Evolutionary conservation across 2,329 filamentous ascomycete genomes (phyloP).

Genomic region (Sporothrix pallida): DNA sequence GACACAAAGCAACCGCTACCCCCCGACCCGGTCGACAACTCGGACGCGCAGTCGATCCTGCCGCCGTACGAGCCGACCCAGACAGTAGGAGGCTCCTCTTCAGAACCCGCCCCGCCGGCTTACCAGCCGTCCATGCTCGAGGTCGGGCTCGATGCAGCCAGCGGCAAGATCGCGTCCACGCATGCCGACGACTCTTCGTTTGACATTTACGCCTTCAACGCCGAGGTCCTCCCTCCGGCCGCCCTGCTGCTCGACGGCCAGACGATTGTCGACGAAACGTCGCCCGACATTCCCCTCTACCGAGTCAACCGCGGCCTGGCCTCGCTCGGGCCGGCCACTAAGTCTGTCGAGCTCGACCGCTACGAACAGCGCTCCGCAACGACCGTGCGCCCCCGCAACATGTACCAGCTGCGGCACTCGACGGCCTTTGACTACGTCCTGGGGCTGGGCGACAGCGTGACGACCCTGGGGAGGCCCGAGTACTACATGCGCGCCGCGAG

Average conservation of each 20-base stretch:
- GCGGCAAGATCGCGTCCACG: not conserved
- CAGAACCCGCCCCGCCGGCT: not conserved
- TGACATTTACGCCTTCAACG: not conserved
- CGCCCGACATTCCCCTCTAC: not conserved
- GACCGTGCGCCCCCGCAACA: not conserved
- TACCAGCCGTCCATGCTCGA: constrained; percentile 20
- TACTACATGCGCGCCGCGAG: not conserved
- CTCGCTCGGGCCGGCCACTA: constrained; percentile 3
- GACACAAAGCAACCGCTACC: not conserved
- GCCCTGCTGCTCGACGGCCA: constrained; percentile 6
- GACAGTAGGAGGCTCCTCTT: not conserved
- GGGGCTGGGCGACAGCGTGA: not conserved
- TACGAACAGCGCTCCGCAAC: not conserved
- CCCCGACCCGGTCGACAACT: not conserved
- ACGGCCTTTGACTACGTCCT: not conserved
- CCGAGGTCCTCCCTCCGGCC: not conserved
- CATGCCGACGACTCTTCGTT: not conserved
- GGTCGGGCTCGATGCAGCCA: not conserved
- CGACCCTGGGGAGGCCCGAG: not conserved
- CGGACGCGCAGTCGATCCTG: constrained; percentile 8
- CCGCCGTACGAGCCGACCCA: constrained; percentile 10
- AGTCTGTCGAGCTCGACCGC: constrained; percentile 1
- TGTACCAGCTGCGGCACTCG: not conserved
- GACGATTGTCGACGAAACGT: not conserved
- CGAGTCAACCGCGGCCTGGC: not conserved